Conservation (phyloP, 1,139 yeast genomes). For the Eremothecium sinecaudum region DNA sequence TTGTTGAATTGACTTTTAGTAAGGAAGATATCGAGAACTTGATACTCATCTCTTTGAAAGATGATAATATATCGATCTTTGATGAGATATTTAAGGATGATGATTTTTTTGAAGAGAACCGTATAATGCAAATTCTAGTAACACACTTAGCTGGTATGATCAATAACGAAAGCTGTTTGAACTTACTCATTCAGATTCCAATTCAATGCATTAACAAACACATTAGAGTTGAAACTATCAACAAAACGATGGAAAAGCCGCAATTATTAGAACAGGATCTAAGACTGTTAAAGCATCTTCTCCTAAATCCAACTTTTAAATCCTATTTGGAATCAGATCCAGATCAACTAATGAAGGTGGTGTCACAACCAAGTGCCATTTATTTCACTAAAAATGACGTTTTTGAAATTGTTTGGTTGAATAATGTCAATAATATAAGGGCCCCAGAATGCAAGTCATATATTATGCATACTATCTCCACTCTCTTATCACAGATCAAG, state of each 20-base stretch:
- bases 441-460: slow-evolving; percentile 9
- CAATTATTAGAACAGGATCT: slow-evolving; percentile 10
- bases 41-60: slow-evolving; percentile 10
- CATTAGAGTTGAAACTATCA: slow-evolving; percentile 35
- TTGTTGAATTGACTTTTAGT: slow-evolving; percentile 36
- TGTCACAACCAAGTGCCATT: slow-evolving; percentile 6
- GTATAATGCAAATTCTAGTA: slow-evolving; percentile 29
- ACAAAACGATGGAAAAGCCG: slow-evolving; percentile 27
- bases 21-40: slow-evolving; percentile 14
- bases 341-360: slow-evolving; percentile 19
- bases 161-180: slow-evolving; percentile 6
- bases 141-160: slow-evolving; percentile 12
- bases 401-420: slow-evolving; percentile 22
- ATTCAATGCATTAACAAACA: slow-evolving; percentile 41
- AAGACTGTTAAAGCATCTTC: slow-evolving; percentile 31
- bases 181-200: slow-evolving; percentile 33
- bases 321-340: slow-evolving; percentile 42
- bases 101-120: slow-evolving; percentile 38
- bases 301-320: slow-evolving; percentile 43
- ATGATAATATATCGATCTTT: slow-evolving; percentile 15
- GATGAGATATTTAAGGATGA: slow-evolving; percentile 18
- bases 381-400: slow-evolving; percentile 10
- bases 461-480: slow-evolving; percentile 7
- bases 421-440: slow-evolving; percentile 12
- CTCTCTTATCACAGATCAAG: slow-evolving; percentile 6